Evolutionary conservation across 2,329 filamentous ascomycete genomes (phyloP).

Genomic region (Shiraia bambusicola): DNA sequence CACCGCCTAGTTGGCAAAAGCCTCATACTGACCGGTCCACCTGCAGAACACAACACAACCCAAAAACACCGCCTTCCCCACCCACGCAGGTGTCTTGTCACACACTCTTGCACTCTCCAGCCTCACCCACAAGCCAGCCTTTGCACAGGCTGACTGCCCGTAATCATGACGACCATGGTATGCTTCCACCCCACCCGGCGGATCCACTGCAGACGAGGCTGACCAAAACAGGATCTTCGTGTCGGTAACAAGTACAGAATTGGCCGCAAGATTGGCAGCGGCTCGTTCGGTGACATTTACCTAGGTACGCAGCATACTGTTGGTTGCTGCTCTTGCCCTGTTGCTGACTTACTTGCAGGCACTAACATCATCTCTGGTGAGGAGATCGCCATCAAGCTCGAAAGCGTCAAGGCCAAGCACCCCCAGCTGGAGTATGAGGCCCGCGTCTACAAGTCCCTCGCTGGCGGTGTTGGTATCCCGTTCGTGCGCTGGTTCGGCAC

Average conservation of each 20-base stretch:
- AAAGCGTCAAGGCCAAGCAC: conserved; percentile 99
- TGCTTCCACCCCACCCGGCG: conserved; percentile 42
- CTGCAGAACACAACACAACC: conserved; percentile 42
- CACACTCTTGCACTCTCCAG: conserved; percentile 21
- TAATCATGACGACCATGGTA: conserved; percentile 66
- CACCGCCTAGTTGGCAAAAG: conserved; percentile 48
- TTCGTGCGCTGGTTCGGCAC: conserved; percentile 99
- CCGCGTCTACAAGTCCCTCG: conserved; percentile 84
- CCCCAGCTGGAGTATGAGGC: conserved; percentile 98
- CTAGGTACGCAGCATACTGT: conserved; percentile 58
- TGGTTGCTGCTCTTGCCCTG: conserved; percentile 5
- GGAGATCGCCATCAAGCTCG: conserved; percentile 99
- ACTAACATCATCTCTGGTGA: conserved; percentile 99
- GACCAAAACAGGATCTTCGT: conserved; percentile 76
- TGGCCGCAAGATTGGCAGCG: conserved; percentile 97
- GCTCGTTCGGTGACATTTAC: conserved; percentile 98
- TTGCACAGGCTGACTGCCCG: conserved; percentile 32
- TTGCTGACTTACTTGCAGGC: conserved; percentile 54
- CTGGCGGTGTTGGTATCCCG: conserved; percentile 94
- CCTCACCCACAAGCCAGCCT: conserved; percentile 34
- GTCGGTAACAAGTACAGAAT: conserved; percentile 99
- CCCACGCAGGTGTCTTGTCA: conserved; percentile 18
- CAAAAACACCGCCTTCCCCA: conserved; percentile 24
- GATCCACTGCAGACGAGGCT: conserved; percentile 22
- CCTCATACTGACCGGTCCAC: conserved; percentile 44